Evolutionary conservation across 2,329 filamentous ascomycete species (phyloP), one percentile per base, ranked within the genome.

Genomic region (Ophiostoma sp.): DNA sequence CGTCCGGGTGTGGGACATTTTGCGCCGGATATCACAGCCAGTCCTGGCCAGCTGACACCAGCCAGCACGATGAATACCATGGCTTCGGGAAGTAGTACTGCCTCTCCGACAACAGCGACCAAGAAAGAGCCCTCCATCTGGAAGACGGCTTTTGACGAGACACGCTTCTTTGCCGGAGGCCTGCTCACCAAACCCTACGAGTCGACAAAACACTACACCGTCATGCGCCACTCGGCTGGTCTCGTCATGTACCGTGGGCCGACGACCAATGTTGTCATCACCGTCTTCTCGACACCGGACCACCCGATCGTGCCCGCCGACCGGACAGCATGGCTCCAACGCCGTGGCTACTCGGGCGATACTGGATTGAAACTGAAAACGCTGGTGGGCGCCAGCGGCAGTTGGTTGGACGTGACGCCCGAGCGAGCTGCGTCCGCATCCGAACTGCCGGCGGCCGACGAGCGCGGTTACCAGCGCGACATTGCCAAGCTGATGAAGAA

Each of bases 331-430:
- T 93, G 90, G 89, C 82, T 93, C 33, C 91, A 93, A 81, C 86
- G 86, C 74, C 91, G 90, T 76, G 91, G 91, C 1, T 92, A 85
- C 82, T 89, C 89, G 0, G 91, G 91, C 4, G 90, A 90, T 78
- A 85, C 90, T 68, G 91, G 91, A 22, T 91, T 93, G 87, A 85
- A 85, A 7, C 82, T 90, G 36, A 91, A 91, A 78, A 87, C 90
- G 0, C 79, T 92, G 1, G 81, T 92, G 48, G 87, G 90, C 8
- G 84, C 86, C 0, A 88, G 85, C 15, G 84, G 85, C 8, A 84
- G 82, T 77, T 93, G 91, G 91, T 82, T 93, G 15, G 86, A 93
- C 73, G 90, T 93, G 2, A 93, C 91, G 0, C 91, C 91, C 0
- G 82, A 82, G 0, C 80, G 84, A 1, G 83, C 83, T 28, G 84